These are phyloP conservation scores for Cyberlindnera americana DNA, from an alignment of 805 yeast species.

Conservation along the genomic window DNA sequence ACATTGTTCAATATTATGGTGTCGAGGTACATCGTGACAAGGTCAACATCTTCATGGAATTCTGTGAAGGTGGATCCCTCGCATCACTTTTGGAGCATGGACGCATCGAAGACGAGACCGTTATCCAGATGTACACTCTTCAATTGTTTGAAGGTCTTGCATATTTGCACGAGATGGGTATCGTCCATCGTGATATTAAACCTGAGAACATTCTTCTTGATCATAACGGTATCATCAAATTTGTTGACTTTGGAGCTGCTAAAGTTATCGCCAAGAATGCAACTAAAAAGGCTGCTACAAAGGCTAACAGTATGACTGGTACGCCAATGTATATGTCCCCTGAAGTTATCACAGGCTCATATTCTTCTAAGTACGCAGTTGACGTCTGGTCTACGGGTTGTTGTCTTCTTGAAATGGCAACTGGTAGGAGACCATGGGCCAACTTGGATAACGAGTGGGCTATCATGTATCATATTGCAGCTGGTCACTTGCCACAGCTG, in stretches of 20 bases:
- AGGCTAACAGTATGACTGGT: constrained; percentile 54
- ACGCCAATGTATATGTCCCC: constrained; percentile 99
- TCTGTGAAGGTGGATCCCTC: constrained; percentile 92
- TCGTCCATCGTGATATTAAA: constrained; percentile 95
- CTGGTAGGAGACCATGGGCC: constrained; percentile 96
- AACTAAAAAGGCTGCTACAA: constrained; percentile 38
- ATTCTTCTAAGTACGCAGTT: constrained; percentile 35
- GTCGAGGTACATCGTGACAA: constrained; percentile 96
- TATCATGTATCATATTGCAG: constrained; percentile 96
- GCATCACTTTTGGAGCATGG: constrained; percentile 86
- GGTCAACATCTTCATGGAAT: constrained; percentile 96
- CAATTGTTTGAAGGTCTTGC: constrained; percentile 96
- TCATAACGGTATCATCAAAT: constrained; percentile 88
- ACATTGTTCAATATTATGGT: constrained; percentile 93
- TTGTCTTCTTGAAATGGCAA: constrained; percentile 93
- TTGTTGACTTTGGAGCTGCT: constrained; percentile 98
- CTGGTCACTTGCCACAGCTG: constrained; percentile 84
- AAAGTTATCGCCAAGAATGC: constrained; percentile 64
- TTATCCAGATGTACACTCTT: constrained; percentile 82
- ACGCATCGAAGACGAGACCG: constrained; percentile 90
- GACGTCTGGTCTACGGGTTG: constrained; percentile 98
- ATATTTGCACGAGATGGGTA: constrained; percentile 88
- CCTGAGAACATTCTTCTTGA: constrained; percentile 91
- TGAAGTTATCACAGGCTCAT: constrained; percentile 81
- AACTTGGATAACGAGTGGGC: constrained; percentile 97